phyloP scores from a whole-genome alignment of 768 basidiomycete genomes.

The Collybiopsis confluens region DNA sequence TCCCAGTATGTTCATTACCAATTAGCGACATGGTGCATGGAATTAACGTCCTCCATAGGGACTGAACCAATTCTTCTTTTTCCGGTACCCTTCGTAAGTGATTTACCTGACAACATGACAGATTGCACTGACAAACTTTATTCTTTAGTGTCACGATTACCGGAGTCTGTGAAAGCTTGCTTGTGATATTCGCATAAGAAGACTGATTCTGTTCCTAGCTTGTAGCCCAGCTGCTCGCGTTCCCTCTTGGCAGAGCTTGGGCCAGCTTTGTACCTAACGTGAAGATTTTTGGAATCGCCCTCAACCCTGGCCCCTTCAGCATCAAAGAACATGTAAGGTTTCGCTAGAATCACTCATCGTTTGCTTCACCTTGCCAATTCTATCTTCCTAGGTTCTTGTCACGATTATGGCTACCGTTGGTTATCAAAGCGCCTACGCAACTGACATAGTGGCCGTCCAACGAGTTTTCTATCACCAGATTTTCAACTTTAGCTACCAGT shows the following conservation, averaged over 20 bases:
- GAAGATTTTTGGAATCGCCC: constrained; percentile 43
- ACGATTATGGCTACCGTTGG: constrained; percentile 47
- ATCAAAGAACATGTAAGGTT: constrained; percentile 73
- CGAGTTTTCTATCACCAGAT: constrained; percentile 65
- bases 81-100: constrained; percentile 30
- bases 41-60: constrained; percentile 15
- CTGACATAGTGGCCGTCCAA: constrained; percentile 75
- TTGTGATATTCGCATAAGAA: too few species aligned
- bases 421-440: constrained; percentile 60
- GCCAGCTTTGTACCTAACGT: constrained; percentile 49
- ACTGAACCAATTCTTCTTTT: constrained; percentile 55
- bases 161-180: constrained; percentile 1
- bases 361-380: too few species aligned
- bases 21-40: neutral
- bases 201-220: constrained; percentile 27
- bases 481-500: constrained; percentile 63
- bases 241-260: constrained; percentile 61
- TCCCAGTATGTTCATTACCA: constrained; percentile 18
- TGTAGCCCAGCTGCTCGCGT: constrained; percentile 66
- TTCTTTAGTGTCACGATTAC: constrained; percentile 1
- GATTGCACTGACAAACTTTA: too few species aligned
- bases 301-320: constrained; percentile 69
- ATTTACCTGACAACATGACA: too few species aligned
- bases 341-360: too few species aligned
- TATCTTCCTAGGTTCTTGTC: constrained; percentile 42